Percentiles rank a stretch among this genome's conserved stretches.
Conservation (phyloP, 1,284 basidiomycete genomes). For the Cutaneotrichosporon spelunceum region DNA sequence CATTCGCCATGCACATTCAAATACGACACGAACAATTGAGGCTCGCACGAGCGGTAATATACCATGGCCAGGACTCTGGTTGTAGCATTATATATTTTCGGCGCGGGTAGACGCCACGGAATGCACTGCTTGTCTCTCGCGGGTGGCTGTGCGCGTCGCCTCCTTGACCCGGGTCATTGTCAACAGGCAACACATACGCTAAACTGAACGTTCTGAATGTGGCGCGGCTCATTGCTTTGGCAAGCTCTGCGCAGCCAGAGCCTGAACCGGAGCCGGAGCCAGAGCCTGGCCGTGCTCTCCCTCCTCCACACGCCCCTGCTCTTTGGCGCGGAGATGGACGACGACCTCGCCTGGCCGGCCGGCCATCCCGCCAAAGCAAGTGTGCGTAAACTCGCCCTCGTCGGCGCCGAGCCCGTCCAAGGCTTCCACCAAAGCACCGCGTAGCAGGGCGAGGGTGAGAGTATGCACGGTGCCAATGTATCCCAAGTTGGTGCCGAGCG, state of each 20-base stretch:
- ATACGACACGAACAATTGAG: conserved; percentile 3
- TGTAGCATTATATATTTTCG: conserved; percentile 12
- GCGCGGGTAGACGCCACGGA: neutral
- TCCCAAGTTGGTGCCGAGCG: conserved; percentile 21
- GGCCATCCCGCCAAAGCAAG: neutral
- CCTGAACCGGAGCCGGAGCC: too few relatives aligned
- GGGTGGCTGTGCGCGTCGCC: too few relatives aligned
- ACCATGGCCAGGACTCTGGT: conserved; percentile 10
- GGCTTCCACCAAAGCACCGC: too few relatives aligned
- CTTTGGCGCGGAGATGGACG: neutral
- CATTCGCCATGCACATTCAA: conserved; percentile 1
- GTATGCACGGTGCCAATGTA: conserved; percentile 35
- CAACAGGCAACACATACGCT: too few relatives aligned
- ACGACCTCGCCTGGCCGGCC: neutral
- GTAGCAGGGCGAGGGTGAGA: conserved; percentile 34
- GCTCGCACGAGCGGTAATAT: conserved; percentile 2
- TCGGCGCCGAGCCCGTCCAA: conserved; percentile 34
- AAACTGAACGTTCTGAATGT: too few relatives aligned
- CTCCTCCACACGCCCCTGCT: neutral
- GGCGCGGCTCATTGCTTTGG: too few relatives aligned
- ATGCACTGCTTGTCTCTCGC: conserved; percentile 7
- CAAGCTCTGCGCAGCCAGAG: too few relatives aligned
- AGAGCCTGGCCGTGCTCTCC: too few relatives aligned
- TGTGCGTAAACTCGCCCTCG: neutral
- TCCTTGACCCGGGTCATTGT: too few relatives aligned